Evolutionary conservation across 495 filamentous ascomycete genomes (phyloP), one percentile per base, ranked within the genome.

Genomic region (Penicilliopsis zonata): DNA sequence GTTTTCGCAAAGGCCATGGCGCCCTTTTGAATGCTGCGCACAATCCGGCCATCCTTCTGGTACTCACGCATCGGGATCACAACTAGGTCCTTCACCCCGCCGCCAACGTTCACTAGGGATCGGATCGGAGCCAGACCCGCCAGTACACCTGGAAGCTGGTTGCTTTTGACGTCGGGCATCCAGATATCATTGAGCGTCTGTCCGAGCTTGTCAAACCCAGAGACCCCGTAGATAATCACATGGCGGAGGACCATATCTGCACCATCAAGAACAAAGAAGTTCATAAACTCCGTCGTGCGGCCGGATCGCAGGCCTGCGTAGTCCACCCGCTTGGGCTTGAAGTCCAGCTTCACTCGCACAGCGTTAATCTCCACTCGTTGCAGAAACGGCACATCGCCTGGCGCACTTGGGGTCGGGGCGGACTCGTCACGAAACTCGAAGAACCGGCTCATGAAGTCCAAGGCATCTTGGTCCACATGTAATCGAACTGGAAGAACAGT

Each of bases 241-340:
- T 86, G 92, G 9, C 80, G 72, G 27, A 99, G 67, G 1, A 83
- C 72, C 71, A 99, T 80, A 36, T 90, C 77, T 2, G 87, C 72
- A 33, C 81, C 75, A 37, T 99, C 88, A 9, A 99, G 73, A 25
- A 90, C 82, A 42, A 95, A 70, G 52, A 99, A 93, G 57, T 99
- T 96, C 92, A 96, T 96, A 50, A 99, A 90, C 52, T 99, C 92
- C 1, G 83, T 93, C 2, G 92, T 99, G 37, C 84, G 86, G n/a
- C 92, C 92, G 4, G 92, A 94, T n/a, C 86, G 78, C 5, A 99
- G 70, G 7, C 87, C 85, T 0, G 76, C 80, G 47, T 96, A 99
- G 55, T 99, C 86, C 15, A 99, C 82, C 9, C 85, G 74, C 55
- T 96, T 95, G 4, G 92, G 92, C 54, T 99, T 99, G 62, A 96